Evolutionary conservation across 1,284 basidiomycete species (phyloP), one percentile per base, ranked within the genome.

Genomic region (Rhodotorula glutinis): DNA sequence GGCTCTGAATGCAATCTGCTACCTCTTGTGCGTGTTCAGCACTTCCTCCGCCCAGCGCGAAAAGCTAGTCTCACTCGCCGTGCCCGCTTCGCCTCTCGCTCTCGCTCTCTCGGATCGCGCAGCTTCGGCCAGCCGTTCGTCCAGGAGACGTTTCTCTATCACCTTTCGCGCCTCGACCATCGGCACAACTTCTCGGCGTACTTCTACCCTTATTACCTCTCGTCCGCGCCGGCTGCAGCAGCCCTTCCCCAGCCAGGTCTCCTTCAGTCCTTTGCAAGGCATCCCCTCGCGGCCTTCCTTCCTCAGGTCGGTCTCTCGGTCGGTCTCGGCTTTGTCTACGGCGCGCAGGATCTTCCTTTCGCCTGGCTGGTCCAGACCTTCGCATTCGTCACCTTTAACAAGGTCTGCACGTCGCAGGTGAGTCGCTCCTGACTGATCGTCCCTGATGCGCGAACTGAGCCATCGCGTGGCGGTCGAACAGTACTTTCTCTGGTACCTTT

Each of bases 151-250:
- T 98, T 93, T 79, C 82, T 98, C 23, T 98, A 98, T 79, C 96
- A 98, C 76, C 80, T 94, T 5, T 85, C 88, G 68, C 86, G 96
- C 44, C 85, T 91, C 30, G 96, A 99, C 79, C 93, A 98, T 76
- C 87, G 94, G 61, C 96, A 98, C 81, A 99, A 99, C 79, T 98
- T 99, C 79, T 92, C 92, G 21, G 90, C 93, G 0, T 97, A 98
- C 81, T 98, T 96, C 79, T 92, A 98, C 78, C 86, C 89, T 53
- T 93, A 89, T 46, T 98, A 98, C 78, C 85, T 98, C 56, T 75
- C 78, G 21, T 27, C 41, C 30, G 51, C 56, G 29, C 41, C 40
- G 38, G 47, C 68, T 27, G 25, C 41, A 1, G 17, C 41, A 0
- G 38, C 54, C 40, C 21, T 41, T 4, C 29, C 30, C 58, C 21